Percentiles rank a stretch among this genome's conserved stretches.
Evolutionary conservation across 257 asterid species (phyloP).

Genomic region (Nicotiana sylvestris): DNA sequence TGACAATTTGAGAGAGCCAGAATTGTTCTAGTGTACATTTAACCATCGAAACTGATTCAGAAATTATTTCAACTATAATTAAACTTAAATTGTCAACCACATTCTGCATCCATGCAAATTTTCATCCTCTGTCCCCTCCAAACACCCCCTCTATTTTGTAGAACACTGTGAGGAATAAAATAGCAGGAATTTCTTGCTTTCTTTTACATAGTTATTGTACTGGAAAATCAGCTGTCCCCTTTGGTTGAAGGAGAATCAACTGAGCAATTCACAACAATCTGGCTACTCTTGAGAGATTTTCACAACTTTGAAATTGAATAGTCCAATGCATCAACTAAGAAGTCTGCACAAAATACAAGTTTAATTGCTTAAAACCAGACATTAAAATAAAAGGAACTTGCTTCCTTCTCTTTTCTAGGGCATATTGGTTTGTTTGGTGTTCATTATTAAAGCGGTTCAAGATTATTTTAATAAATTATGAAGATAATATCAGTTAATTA

Average conservation of each 20-base stretch:
- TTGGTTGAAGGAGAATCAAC: not conserved
- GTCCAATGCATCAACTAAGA: slow-evolving; percentile 85
- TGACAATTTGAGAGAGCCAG: no score
- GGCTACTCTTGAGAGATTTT: slow-evolving; percentile 18
- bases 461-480: not conserved
- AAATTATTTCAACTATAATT: not conserved
- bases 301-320: slow-evolving; percentile 70
- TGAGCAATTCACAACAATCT: not conserved
- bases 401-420: not conserved
- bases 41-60: no score
- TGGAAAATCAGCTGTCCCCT: not conserved
- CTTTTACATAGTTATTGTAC: not conserved
- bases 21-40: no score
- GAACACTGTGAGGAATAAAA: not conserved
- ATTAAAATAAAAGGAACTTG: not conserved
- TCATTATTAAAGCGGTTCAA: not conserved
- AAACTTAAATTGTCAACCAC: no score
- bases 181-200: not conserved
- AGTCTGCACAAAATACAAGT: slow-evolving; percentile 48
- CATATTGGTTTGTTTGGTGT: not conserved
- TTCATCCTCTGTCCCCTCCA: no score
- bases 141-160: no score
- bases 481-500: no score
- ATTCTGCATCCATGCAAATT: no score
- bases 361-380: not conserved